Evolutionary conservation across 371 early-diverging fungal genomes (phyloP).

Genomic region (Coemansia sp.): DNA sequence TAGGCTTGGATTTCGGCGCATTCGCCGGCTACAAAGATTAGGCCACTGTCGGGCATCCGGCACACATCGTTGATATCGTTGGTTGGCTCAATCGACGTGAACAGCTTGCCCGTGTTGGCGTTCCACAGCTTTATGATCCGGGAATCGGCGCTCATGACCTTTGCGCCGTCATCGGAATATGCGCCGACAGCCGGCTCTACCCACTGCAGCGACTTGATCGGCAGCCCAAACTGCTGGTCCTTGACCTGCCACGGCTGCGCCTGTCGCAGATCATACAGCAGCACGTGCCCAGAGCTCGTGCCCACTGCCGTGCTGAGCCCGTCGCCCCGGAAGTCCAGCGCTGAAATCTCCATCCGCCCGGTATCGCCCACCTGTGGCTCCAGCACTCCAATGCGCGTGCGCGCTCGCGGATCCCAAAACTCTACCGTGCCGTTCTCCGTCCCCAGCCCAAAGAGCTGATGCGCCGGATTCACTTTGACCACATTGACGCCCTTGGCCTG

Average conservation of each 20-base stretch:
- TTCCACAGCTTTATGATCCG: constrained; percentile 95
- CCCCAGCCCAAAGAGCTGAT: constrained; percentile 90
- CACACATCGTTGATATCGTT: constrained; percentile 93
- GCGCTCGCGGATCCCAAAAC: constrained; percentile 91
- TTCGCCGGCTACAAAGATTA: constrained; percentile 95
- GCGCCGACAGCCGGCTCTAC: constrained; percentile 65
- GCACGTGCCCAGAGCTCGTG: constrained; percentile 85
- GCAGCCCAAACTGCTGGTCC: constrained; percentile 96
- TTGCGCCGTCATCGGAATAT: constrained; percentile 56
- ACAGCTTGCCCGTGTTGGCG: constrained; percentile 72
- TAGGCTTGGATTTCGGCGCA: constrained; percentile 91
- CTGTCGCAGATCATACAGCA: constrained; percentile 93
- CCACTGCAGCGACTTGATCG: constrained; percentile 88
- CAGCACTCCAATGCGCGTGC: constrained; percentile 70
- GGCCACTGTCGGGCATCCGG: constrained; percentile 79
- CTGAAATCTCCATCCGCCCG: constrained; percentile 63
- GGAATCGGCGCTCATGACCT: constrained; percentile 85
- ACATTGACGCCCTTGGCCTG: constrained; percentile 78
- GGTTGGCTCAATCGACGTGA: constrained; percentile 89
- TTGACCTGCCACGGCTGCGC: constrained; percentile 79
- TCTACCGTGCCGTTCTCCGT: constrained; percentile 86
- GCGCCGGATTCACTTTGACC: constrained; percentile 82
- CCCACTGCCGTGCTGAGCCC: constrained; percentile 92
- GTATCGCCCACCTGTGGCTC: constrained; percentile 49
- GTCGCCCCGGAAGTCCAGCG: constrained; percentile 79